Base-by-base conservation (phyloP, 2,329 filamentous ascomycete genomes). In the Pseudogymnoascus pannorum region DNA sequence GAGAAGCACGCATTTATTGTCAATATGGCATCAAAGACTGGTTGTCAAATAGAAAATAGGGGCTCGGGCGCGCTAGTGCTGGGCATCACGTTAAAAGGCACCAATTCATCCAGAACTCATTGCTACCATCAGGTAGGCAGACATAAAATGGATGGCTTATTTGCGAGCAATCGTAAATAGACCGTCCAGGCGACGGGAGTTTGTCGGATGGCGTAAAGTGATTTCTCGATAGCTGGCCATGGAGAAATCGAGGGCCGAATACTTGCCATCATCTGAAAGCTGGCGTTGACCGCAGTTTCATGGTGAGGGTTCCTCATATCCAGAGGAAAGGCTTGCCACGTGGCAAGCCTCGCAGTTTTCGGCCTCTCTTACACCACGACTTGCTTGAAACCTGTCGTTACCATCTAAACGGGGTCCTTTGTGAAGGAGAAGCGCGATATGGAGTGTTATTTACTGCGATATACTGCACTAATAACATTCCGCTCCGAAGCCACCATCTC, bases 391-490 rank as follows among this genome's bases (percentile, higher is more conserved):
- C 26, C 48, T 31, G 48, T 54, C 48, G 26, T 24, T 54, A 54
- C 48, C 48, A 54, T 38, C 60, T 60, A 57, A 54, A 62, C 63
- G 66, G 64, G 60, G 63, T 65, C 74, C 74, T 79, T 79, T 80
- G 78, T 80, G 78, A 81, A 81, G 78, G 78, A 78, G 79, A 82
- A 80, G 78, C 78, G 79, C 76, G 79, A 81, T 81, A 81, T 78
- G 80, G 79, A 79, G 78, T 66, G 75, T 74, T 68, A 69, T 62
- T 72, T 75, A 57, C 58, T 54, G 26, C 9, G 48, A 29, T 54
- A 31, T 54, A 54, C 16, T 31, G 48, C 26, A 31, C n/a, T 6
- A 4, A 26, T 8, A 54, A 73, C 69, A 79, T 77, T 79, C 79
- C 80, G 79, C 79, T 78, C 79, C 77, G 78, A 76, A 81, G 79